Conservation (phyloP, 179 eudicot species). For the Sideroxylon spinosum region DNA sequence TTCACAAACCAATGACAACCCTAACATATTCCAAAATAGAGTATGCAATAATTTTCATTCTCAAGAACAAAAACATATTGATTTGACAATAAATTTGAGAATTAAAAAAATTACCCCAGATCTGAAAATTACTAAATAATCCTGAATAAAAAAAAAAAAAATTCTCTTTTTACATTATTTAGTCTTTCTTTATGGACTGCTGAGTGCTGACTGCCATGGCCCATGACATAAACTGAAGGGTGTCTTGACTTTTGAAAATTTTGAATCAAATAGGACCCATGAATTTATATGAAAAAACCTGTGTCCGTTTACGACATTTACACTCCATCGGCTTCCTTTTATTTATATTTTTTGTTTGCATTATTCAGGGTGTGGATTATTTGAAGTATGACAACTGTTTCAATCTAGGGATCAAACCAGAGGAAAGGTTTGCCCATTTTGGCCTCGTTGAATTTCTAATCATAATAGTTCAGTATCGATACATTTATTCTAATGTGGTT, state of each 20-base stretch:
- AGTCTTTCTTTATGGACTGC: background rate
- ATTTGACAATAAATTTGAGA: background rate
- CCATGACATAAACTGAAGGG: background rate
- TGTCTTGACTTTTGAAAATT: background rate
- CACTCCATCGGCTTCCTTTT: background rate
- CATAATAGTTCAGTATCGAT: background rate
- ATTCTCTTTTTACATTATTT: too few species aligned
- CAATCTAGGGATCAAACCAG: slow-evolving; percentile 74
- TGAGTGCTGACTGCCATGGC: background rate
- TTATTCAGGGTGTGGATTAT: slow-evolving; percentile 90
- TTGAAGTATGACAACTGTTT: slow-evolving; percentile 95
- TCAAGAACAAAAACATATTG: background rate
- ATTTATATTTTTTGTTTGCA: slow-evolving; percentile 13
- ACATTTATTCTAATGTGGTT: slow-evolving; percentile 3
- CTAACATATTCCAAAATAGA: background rate
- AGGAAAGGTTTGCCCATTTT: slow-evolving; percentile 50
- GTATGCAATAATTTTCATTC: too few species aligned
- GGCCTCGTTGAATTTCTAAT: background rate
- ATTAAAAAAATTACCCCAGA: too few species aligned
- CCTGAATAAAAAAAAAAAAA: too few species aligned
- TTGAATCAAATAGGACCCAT: background rate
- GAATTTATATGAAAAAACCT: background rate
- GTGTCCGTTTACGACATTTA: background rate
- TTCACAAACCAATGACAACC: background rate
- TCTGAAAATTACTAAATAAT: too few species aligned